Percentiles rank a stretch among this genome's conserved stretches.
Evolutionary conservation across 768 basidiomycete genomes (phyloP).

Genomic region (Suillus subluteus): DNA sequence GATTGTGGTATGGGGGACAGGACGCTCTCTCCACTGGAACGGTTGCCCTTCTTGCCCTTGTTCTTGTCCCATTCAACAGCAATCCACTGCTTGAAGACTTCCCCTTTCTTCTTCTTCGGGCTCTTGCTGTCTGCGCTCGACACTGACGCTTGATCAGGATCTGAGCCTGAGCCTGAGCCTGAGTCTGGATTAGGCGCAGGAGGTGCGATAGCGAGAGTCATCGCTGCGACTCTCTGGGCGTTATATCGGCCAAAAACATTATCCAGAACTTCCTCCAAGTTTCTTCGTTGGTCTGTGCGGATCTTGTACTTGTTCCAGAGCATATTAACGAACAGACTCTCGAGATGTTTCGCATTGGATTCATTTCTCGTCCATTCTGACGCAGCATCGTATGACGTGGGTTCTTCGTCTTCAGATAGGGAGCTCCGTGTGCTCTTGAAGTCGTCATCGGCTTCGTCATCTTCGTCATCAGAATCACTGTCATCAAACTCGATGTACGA

Average conservation of each 20-base stretch:
- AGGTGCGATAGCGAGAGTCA: conserved; percentile 64
- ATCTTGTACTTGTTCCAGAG: conserved; percentile 54
- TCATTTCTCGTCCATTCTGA: conserved; percentile 46
- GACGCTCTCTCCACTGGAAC: conserved; percentile 31
- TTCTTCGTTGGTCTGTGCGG: conserved; percentile 53
- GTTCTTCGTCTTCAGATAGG: conserved; percentile 23
- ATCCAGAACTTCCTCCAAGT: conserved; percentile 48
- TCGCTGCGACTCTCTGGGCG: conserved; percentile 46
- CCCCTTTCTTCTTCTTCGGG: conserved; percentile 31
- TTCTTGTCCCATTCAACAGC: conserved; percentile 40
- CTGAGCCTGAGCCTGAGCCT: neutral
- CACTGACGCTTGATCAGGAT: conserved; percentile 23
- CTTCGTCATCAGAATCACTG: conserved; percentile 22
- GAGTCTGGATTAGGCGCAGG: conserved; percentile 21
- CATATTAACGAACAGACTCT: conserved; percentile 64
- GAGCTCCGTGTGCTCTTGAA: conserved; percentile 36
- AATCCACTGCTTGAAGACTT: conserved; percentile 41
- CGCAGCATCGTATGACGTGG: conserved; percentile 27
- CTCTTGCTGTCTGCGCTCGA: conserved; percentile 31
- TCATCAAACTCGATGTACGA: conserved; percentile 28
- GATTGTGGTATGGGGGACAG: conserved; percentile 30
- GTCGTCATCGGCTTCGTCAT: conserved; percentile 32
- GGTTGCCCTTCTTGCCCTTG: conserved; percentile 30
- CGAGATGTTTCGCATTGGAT: conserved; percentile 49
- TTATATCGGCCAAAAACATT: conserved; percentile 55